Evolutionary conservation across 352 stramenopile species (phyloP).

Genomic region (Hyaloperonospora brassicae): DNA sequence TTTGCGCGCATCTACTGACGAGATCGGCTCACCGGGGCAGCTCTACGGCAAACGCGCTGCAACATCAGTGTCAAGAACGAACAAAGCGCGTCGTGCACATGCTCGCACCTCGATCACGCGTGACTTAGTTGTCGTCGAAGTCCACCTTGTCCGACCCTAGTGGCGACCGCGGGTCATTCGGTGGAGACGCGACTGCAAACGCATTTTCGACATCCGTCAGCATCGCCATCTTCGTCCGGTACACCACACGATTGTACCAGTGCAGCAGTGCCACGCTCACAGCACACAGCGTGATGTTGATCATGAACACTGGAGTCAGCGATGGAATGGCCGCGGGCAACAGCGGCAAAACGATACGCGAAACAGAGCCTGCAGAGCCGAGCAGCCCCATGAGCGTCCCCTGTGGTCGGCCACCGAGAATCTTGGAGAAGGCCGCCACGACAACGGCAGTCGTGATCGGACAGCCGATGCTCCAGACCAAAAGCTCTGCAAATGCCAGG

Average conservation of each 20-base stretch:
- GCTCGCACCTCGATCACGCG: conserved; percentile 1
- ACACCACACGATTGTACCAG: conserved; percentile 66
- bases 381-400: conserved; percentile 76
- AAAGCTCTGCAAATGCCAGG: conserved; percentile 46
- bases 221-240: conserved; percentile 40
- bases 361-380: conserved; percentile 61
- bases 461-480: conserved; percentile 76
- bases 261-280: conserved; percentile 49
- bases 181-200: conserved; percentile 17
- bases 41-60: too few species aligned
- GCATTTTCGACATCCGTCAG: conserved; percentile 36
- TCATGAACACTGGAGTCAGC: conserved; percentile 66
- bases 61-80: neutral
- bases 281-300: conserved; percentile 54
- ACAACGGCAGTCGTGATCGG: conserved; percentile 71
- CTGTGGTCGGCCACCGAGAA: conserved; percentile 65
- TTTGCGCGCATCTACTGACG: too few species aligned
- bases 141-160: conserved; percentile 36
- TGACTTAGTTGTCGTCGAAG: conserved; percentile 24
- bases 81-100: neutral
- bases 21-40: too few species aligned
- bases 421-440: conserved; percentile 67
- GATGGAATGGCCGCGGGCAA: conserved; percentile 56
- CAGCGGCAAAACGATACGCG: conserved; percentile 66
- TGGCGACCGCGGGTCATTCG: conserved; percentile 35